A percentile compares a stretch with the other conserved stretches of the same genome.
Conservation (phyloP, 805 yeast genomes). For the Isabelozyma gotoi region DNA sequence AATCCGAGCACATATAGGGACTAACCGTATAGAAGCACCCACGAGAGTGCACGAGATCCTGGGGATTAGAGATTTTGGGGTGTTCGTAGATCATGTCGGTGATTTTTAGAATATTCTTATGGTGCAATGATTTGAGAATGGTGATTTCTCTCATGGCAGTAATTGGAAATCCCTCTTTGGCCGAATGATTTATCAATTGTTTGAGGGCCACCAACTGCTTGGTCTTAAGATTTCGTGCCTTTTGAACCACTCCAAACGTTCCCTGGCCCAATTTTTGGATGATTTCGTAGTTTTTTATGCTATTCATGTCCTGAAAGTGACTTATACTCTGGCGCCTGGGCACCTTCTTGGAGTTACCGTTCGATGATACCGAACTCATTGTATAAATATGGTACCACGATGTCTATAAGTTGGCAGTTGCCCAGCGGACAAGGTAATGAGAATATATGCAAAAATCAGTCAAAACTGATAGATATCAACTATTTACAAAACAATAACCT, state of each 20-base stretch:
- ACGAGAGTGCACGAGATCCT: constrained; percentile 34
- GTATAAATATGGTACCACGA: no score
- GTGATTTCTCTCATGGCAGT: constrained; percentile 93
- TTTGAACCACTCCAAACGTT: constrained; percentile 72
- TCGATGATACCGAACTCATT: constrained; percentile 1
- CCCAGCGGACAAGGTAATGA: no score
- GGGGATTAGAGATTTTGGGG: constrained; percentile 30
- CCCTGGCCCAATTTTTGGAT: constrained; percentile 44
- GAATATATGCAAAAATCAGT: no score
- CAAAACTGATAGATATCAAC: no score
- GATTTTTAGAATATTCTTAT: constrained; percentile 72
- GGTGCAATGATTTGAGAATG: constrained; percentile 68
- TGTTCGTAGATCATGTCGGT: constrained; percentile 66
- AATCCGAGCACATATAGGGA: constrained; percentile 90
- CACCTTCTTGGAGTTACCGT: not conserved
- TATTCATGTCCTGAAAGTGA: constrained; percentile 31
- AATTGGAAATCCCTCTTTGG: constrained; percentile 83
- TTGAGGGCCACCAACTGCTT: constrained; percentile 79
- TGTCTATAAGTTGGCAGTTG: no score
- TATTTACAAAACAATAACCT: no score
- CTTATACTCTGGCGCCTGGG: constrained; percentile 15
- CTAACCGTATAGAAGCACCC: constrained; percentile 78
- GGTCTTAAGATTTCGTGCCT: constrained; percentile 60
- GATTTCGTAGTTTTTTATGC: constrained; percentile 29
- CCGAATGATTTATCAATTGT: constrained; percentile 74